Conservation (phyloP, 345 rosid species). For the Moringa oleifera region DNA sequence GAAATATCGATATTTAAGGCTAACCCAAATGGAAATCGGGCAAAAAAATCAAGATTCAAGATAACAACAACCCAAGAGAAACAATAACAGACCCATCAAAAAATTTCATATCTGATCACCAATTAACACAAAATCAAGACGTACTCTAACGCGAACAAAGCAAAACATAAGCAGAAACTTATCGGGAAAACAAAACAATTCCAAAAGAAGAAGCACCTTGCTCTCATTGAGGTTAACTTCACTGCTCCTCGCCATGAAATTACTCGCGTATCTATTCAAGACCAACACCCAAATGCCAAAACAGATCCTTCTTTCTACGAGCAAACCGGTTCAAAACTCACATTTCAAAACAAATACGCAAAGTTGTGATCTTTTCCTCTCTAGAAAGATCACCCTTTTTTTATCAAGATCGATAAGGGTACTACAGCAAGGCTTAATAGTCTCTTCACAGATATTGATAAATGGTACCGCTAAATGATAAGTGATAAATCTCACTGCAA, state of each 20-base stretch:
- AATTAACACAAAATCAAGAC: conserved; percentile 2
- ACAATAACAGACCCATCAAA: conserved; percentile 22
- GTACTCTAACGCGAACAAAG: not conserved
- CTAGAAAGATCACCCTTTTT: not conserved
- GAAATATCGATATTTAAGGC: conserved; percentile 10
- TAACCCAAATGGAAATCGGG: conserved; percentile 11
- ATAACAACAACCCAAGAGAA: conserved; percentile 9
- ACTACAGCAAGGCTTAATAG: not conserved
- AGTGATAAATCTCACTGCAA: conserved; percentile 28
- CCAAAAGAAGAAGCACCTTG: conserved; percentile 36
- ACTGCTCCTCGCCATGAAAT: conserved; percentile 64
- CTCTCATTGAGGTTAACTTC: conserved; percentile 68
- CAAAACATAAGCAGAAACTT: not conserved
- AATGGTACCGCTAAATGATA: conserved; percentile 19
- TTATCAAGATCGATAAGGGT: not conserved
- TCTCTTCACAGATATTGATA: not conserved
- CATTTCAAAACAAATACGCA: conserved; percentile 12
- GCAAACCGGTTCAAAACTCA: conserved; percentile 8
- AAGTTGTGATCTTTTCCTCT: not conserved
- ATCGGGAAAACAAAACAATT: not conserved
- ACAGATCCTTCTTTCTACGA: conserved; percentile 23
- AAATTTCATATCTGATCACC: conserved; percentile 4
- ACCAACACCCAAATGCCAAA: conserved; percentile 4
- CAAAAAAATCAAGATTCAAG: conserved; percentile 9
- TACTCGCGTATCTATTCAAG: not conserved